Conservation (phyloP, 441 rosid species). For the Populus tomentosa region DNA sequence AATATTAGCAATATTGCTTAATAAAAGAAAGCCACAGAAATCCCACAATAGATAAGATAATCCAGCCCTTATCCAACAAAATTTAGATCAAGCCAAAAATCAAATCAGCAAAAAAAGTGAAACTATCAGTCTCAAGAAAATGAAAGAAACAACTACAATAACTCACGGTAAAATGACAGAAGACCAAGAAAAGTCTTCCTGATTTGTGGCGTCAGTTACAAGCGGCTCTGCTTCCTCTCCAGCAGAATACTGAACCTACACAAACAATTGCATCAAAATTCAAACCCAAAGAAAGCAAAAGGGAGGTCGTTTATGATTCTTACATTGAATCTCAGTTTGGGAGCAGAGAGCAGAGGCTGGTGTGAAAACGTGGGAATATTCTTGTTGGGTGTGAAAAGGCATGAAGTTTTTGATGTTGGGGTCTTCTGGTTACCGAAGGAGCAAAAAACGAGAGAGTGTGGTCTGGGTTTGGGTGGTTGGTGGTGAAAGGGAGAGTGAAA, state of each 20-base stretch:
- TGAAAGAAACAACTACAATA: constrained; percentile 5
- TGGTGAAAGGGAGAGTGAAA: constrained; percentile 16
- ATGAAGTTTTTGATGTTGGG: constrained; percentile 7
- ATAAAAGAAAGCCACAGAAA: neutral
- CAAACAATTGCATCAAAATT: constrained; percentile 12
- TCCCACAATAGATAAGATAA: neutral
- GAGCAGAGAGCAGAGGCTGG: constrained; percentile 22
- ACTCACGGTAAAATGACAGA: constrained; percentile 88
- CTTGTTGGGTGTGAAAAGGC: constrained; percentile 12
- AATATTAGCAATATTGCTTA: neutral
- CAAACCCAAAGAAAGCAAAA: neutral
- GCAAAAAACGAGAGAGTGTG: constrained; percentile 5
- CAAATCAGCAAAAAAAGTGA: neutral
- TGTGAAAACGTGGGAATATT: constrained; percentile 11
- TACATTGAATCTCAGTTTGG: constrained; percentile 35
- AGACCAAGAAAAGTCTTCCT: constrained; percentile 78
- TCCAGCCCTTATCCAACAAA: neutral
- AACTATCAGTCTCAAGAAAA: neutral
- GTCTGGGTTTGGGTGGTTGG: constrained; percentile 17
- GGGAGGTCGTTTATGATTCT: neutral
- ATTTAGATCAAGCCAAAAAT: neutral
- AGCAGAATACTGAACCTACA: constrained; percentile 48
- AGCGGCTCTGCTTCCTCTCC: constrained; percentile 48
- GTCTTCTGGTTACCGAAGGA: constrained; percentile 14
- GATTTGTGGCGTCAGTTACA: constrained; percentile 33